Evolutionary conservation across 768 basidiomycete genomes (phyloP).

Genomic region (Russula sp.): DNA sequence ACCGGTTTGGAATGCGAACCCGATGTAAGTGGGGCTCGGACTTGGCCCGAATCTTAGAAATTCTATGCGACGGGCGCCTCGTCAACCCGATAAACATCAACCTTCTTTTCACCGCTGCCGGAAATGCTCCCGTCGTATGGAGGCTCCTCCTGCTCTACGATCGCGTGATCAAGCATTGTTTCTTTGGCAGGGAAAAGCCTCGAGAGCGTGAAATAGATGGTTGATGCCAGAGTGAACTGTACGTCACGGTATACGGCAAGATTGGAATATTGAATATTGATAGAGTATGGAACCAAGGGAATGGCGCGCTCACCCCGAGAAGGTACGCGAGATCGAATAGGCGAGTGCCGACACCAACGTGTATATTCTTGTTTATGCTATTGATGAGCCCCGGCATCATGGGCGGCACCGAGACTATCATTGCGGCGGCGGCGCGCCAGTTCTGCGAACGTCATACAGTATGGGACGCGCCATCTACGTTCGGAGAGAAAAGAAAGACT

Average conservation of each 20-base stretch:
- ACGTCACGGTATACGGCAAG: background rate
- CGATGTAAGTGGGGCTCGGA: too few species aligned
- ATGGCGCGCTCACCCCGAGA: slow-evolving; percentile 51
- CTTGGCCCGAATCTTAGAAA: too few species aligned
- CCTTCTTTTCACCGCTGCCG: slow-evolving; percentile 9
- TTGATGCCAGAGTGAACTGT: slow-evolving; percentile 28
- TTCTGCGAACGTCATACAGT: slow-evolving; percentile 49
- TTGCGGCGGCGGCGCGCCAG: slow-evolving; percentile 71
- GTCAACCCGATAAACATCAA: background rate
- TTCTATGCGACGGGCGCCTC: background rate
- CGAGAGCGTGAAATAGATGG: slow-evolving; percentile 24
- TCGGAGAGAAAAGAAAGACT: slow-evolving; percentile 19
- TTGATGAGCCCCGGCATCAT: slow-evolving; percentile 75
- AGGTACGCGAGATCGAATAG: slow-evolving; percentile 75
- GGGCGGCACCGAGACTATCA: slow-evolving; percentile 66
- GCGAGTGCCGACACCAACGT: slow-evolving; percentile 54
- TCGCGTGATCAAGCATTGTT: slow-evolving; percentile 28
- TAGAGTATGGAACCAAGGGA: background rate
- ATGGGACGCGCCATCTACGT: background rate
- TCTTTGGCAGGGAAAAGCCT: slow-evolving; percentile 24
- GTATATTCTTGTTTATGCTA: slow-evolving; percentile 63
- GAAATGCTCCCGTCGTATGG: slow-evolving; percentile 2
- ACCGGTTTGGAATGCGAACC: too few species aligned
- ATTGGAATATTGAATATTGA: background rate
- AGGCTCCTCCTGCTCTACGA: slow-evolving; percentile 9